Evolutionary conservation across 2,329 filamentous ascomycete genomes (phyloP).

Genomic region (Stemphylium lycopersici): DNA sequence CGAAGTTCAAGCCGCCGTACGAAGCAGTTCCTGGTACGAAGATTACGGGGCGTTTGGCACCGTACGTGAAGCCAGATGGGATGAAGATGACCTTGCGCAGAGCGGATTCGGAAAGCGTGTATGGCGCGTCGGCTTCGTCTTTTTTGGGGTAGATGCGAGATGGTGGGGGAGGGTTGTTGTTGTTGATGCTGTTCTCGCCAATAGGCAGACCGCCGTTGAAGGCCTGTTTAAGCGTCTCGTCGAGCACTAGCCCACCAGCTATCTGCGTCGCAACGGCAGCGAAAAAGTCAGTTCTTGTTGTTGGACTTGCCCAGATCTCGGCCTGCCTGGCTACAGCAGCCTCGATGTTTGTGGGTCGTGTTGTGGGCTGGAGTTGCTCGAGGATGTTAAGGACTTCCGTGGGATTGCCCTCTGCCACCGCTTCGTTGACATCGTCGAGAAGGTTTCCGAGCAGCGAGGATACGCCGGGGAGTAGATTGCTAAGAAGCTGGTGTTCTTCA

Average conservation of each 20-base stretch:
- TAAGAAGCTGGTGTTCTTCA: slow-evolving; percentile 22
- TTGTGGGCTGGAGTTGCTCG: slow-evolving; percentile 19
- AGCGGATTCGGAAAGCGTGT: slow-evolving; percentile 53
- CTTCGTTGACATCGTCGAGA: slow-evolving; percentile 19
- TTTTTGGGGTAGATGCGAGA: slow-evolving; percentile 48
- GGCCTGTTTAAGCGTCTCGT: slow-evolving; percentile 21
- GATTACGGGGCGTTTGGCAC: slow-evolving; percentile 57
- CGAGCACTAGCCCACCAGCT: slow-evolving; percentile 24
- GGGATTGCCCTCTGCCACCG: slow-evolving; percentile 21
- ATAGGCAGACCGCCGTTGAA: slow-evolving; percentile 20
- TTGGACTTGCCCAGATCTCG: slow-evolving; percentile 25
- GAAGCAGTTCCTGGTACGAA: slow-evolving; percentile 61
- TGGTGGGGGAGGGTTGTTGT: slow-evolving; percentile 25
- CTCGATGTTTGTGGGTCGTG: slow-evolving; percentile 24
- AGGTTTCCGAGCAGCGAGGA: slow-evolving; percentile 12
- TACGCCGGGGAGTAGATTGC: slow-evolving; percentile 8
- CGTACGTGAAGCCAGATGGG: slow-evolving; percentile 53
- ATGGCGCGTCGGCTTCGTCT: slow-evolving; percentile 54
- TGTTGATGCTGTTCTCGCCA: slow-evolving; percentile 32
- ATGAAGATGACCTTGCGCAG: slow-evolving; percentile 62
- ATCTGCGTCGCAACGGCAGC: slow-evolving; percentile 29
- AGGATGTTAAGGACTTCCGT: slow-evolving; percentile 18
- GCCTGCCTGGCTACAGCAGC: slow-evolving; percentile 14
- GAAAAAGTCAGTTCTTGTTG: slow-evolving; percentile 22
- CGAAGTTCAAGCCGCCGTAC: slow-evolving; percentile 55